phyloP scores from a whole-genome alignment of 225 moss, liverwort and hornwort genomes.

The Anthoceros angustus region DNA sequence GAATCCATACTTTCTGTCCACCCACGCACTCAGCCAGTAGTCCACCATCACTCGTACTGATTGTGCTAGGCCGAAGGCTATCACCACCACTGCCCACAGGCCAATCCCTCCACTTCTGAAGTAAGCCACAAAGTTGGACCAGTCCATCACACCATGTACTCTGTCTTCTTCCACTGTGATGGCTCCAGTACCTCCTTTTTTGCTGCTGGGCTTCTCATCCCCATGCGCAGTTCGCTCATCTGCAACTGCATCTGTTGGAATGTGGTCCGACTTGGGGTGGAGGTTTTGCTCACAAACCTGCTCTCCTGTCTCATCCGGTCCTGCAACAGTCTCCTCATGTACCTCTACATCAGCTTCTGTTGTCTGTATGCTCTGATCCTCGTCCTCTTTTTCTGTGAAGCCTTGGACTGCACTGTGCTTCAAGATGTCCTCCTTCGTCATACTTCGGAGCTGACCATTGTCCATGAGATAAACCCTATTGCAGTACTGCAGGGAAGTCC shows the following conservation, averaged over 20 bases:
- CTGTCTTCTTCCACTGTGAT: constrained; percentile 73
- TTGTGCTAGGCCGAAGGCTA: constrained; percentile 43
- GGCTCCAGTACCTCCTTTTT: constrained; percentile 17
- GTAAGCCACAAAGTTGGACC: constrained; percentile 46
- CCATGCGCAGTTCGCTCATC: not conserved
- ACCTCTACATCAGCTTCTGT: not conserved
- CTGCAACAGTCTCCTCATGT: not conserved
- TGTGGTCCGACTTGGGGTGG: not conserved
- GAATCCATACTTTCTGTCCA: constrained; percentile 31
- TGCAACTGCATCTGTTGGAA: not conserved
- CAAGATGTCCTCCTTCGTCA: constrained; percentile 10
- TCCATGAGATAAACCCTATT: not conserved
- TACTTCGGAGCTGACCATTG: not conserved
- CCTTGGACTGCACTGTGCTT: not conserved
- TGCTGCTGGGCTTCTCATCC: constrained; percentile 4
- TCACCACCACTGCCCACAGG: constrained; percentile 19
- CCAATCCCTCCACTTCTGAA: constrained; percentile 37
- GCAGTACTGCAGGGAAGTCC: not conserved
- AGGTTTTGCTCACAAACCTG: not conserved
- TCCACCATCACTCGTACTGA: constrained; percentile 76
- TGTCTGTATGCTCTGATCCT: not conserved
- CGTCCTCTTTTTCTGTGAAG: not conserved
- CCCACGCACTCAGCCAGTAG: constrained; percentile 77
- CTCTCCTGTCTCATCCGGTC: not conserved
- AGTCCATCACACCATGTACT: constrained; percentile 50